Conservation (phyloP, 495 filamentous ascomycete genomes). For the Penicillium angulare region DNA sequence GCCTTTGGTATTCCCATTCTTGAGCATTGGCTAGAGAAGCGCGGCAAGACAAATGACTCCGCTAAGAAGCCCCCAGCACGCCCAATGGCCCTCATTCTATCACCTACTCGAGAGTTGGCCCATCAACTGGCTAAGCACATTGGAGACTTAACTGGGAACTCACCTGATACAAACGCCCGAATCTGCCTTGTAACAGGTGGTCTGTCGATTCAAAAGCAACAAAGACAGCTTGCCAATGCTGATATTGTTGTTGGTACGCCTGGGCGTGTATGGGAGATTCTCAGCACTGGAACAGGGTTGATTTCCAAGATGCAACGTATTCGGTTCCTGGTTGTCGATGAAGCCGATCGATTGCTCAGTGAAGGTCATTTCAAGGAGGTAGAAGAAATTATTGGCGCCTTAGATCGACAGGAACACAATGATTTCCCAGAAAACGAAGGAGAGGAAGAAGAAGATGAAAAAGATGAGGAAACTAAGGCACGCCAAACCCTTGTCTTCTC, state of each 20-base stretch:
- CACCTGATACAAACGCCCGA: slow-evolving; percentile 56
- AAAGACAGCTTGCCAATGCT: slow-evolving; percentile 68
- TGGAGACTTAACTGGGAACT: slow-evolving; percentile 60
- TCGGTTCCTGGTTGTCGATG: slow-evolving; percentile 85
- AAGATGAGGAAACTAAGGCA: slow-evolving; percentile 18
- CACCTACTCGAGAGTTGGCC: slow-evolving; percentile 89
- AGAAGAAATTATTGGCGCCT: slow-evolving; percentile 73
- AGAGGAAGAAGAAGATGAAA: slow-evolving; percentile 22
- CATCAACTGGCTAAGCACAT: slow-evolving; percentile 87
- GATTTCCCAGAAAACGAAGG: slow-evolving; percentile 39
- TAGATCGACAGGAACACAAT: slow-evolving; percentile 57
- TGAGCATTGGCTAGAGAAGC: slow-evolving; percentile 43
- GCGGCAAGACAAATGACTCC: slow-evolving; percentile 19
- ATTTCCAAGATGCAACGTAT: slow-evolving; percentile 65
- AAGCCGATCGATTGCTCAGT: slow-evolving; percentile 89
- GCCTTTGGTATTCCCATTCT: slow-evolving; percentile 73
- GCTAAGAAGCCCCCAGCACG: slow-evolving; percentile 24
- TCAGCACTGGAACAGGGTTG: slow-evolving; percentile 63
- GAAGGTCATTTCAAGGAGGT: slow-evolving; percentile 95
- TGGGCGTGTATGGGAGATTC: slow-evolving; percentile 89
- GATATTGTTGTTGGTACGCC: slow-evolving; percentile 93
- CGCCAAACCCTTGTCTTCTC: slow-evolving; percentile 92
- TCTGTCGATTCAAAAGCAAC: slow-evolving; percentile 88
- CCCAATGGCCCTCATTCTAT: slow-evolving; percentile 84
- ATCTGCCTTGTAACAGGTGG: slow-evolving; percentile 88